A percentile compares a stretch with the other conserved stretches of the same genome.
phyloP scores from a whole-genome alignment of 2,329 filamentous ascomycete species.

The Aureobasidium sp. region DNA sequence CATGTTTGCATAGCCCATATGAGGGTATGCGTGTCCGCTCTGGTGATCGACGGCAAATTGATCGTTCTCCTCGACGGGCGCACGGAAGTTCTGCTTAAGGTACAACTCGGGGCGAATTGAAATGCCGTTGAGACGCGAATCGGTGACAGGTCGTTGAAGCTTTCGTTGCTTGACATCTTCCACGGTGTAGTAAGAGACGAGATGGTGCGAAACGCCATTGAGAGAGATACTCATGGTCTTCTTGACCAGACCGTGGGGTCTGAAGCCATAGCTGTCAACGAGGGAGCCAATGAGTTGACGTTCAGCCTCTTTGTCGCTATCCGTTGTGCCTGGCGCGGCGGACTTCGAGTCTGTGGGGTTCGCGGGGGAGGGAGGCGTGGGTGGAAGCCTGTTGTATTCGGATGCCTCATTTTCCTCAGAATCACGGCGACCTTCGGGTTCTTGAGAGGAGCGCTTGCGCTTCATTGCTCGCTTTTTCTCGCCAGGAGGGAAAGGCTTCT shows the following conservation, averaged over 20 bases:
- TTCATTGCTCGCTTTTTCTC: slow-evolving; percentile 82
- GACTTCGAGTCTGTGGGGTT: slow-evolving; percentile 27
- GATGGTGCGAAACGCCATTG: slow-evolving; percentile 68
- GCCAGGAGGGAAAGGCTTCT: slow-evolving; percentile 68
- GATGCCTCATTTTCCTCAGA: slow-evolving; percentile 28
- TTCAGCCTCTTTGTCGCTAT: slow-evolving; percentile 43
- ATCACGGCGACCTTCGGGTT: slow-evolving; percentile 42
- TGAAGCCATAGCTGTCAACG: slow-evolving; percentile 86
- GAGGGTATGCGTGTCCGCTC: slow-evolving; percentile 28
- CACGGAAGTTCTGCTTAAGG: slow-evolving; percentile 35
- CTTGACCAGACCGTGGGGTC: slow-evolving; percentile 74
- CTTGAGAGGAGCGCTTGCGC: slow-evolving; percentile 49
- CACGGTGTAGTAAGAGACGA: slow-evolving; percentile 83
- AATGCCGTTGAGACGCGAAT: slow-evolving; percentile 36
- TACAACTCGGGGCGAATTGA: slow-evolving; percentile 32
- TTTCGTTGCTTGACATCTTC: slow-evolving; percentile 64
- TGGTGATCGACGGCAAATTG: slow-evolving; percentile 31
- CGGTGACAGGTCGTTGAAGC: slow-evolving; percentile 53
- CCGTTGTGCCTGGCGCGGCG: slow-evolving; percentile 20
- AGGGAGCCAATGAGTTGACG: slow-evolving; percentile 69
- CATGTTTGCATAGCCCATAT: slow-evolving; percentile 28
- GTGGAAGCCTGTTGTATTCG: slow-evolving; percentile 24
- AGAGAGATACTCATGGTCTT: slow-evolving; percentile 82
- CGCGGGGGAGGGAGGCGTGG: slow-evolving; percentile 29
- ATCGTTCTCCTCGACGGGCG: slow-evolving; percentile 33